phyloP scores from a whole-genome alignment of 805 yeast genomes.

The Metschnikowia lochheadii region DNA sequence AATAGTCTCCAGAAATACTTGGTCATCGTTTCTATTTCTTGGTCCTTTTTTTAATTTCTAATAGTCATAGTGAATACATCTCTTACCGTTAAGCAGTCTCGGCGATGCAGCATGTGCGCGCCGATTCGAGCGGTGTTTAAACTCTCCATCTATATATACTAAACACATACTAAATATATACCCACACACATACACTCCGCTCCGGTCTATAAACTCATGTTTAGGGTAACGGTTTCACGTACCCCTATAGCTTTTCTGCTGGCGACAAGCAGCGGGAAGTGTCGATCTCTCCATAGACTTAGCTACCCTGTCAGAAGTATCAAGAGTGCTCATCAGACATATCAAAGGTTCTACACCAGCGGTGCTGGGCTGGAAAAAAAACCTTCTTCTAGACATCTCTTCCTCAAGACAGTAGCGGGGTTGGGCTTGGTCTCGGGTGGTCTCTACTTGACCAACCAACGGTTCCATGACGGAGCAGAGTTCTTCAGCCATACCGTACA shows the following conservation, averaged over 20 bases:
- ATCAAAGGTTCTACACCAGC: background rate
- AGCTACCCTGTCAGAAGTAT: background rate
- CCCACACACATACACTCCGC: background rate
- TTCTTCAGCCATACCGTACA: conserved; percentile 37
- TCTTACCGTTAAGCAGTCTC: background rate
- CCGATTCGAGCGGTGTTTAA: background rate
- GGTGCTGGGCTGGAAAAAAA: background rate
- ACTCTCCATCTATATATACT: too few relatives aligned
- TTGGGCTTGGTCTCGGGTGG: conserved; percentile 16
- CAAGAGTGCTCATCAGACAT: background rate
- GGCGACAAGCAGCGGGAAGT: background rate
- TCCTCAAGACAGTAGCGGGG: background rate
- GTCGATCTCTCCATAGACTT: background rate
- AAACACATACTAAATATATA: background rate
- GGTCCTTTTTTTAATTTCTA: too few relatives aligned
- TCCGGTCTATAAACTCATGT: background rate
- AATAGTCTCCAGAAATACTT: too few relatives aligned
- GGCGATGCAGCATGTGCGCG: conserved; percentile 1
- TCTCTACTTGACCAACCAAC: conserved; percentile 36
- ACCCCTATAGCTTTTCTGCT: background rate
- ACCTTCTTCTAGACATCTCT: background rate
- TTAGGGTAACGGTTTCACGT: background rate
- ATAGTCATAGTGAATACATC: background rate
- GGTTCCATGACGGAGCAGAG: conserved; percentile 27
- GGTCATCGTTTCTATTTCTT: too few relatives aligned